Evolutionary conservation across 441 rosid genomes (phyloP).

Genomic region (Brassica hybrid): DNA sequence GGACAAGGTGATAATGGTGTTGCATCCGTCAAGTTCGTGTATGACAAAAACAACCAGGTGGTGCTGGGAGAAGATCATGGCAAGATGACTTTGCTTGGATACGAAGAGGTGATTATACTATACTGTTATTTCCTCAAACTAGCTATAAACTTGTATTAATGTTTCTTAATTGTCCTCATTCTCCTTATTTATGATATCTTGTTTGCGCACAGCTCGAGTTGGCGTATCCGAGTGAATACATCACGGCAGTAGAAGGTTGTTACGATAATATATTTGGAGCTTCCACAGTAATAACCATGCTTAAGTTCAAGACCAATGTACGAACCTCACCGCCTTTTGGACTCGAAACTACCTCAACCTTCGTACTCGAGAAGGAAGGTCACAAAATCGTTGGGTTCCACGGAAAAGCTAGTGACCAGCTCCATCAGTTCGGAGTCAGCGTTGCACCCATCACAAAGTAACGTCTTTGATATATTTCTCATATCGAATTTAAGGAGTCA

Average conservation of each 20-base stretch:
- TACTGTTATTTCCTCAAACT: no score
- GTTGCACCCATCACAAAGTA: neutral
- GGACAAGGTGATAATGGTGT: neutral
- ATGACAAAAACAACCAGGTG: neutral
- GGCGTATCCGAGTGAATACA: slow-evolving; percentile 2
- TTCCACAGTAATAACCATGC: slow-evolving; percentile 5
- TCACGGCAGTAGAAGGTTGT: neutral
- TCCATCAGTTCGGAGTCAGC: slow-evolving; percentile 1
- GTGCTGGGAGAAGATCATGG: neutral
- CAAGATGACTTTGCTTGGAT: neutral
- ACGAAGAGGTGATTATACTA: neutral
- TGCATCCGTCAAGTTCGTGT: neutral
- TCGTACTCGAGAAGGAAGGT: neutral
- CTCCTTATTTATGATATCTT: neutral
- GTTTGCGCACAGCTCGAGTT: neutral
- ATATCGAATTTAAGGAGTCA: no score
- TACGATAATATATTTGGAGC: neutral
- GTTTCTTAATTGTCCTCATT: neutral
- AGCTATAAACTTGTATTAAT: neutral
- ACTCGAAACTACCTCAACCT: neutral
- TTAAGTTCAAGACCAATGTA: slow-evolving; percentile 19
- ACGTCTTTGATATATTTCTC: neutral
- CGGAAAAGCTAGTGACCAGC: slow-evolving; percentile 6
- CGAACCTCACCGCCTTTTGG: slow-evolving; percentile 4
- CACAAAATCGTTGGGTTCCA: slow-evolving; percentile 22